These are phyloP conservation scores for Stephanocyclus meneghinianus DNA, from an alignment of 352 stramenopile species.

Conservation along the genomic window DNA sequence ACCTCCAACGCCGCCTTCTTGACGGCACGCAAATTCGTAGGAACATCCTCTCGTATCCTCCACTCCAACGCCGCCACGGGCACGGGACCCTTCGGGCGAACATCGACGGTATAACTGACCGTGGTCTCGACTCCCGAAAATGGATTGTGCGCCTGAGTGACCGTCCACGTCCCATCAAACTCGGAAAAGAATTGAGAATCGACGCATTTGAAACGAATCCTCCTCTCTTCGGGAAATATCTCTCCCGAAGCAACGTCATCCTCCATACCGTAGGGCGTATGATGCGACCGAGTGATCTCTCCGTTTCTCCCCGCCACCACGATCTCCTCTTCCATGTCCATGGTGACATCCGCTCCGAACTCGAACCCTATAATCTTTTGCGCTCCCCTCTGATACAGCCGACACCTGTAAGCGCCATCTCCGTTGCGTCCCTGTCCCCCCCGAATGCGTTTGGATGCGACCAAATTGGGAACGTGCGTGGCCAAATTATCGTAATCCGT, in stretches of 20 bases:
- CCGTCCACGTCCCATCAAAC: slow-evolving; percentile 54
- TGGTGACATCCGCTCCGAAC: slow-evolving; percentile 74
- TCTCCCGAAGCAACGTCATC: background rate
- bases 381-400: slow-evolving; percentile 77
- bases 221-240: slow-evolving; percentile 26
- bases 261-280: too few relatives aligned
- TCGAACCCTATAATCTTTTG: slow-evolving; percentile 82
- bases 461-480: slow-evolving; percentile 76
- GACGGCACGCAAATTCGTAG: slow-evolving; percentile 73
- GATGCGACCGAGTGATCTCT: background rate
- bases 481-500: slow-evolving; percentile 79
- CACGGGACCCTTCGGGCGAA: slow-evolving; percentile 72
- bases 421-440: background rate
- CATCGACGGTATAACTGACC: slow-evolving; percentile 76
- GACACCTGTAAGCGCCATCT: slow-evolving; percentile 65
- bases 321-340: slow-evolving; percentile 76
- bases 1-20: slow-evolving; percentile 61
- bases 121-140: slow-evolving; percentile 53
- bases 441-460: slow-evolving; percentile 36
- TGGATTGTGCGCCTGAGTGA: slow-evolving; percentile 30
- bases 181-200: slow-evolving; percentile 55
- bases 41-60: slow-evolving; percentile 80
- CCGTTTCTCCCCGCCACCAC: slow-evolving; percentile 18
- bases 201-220: slow-evolving; percentile 53
- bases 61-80: slow-evolving; percentile 79